Conservation (phyloP, 2,329 filamentous ascomycete genomes). For the Aotearoamyces nothofagi region DNA sequence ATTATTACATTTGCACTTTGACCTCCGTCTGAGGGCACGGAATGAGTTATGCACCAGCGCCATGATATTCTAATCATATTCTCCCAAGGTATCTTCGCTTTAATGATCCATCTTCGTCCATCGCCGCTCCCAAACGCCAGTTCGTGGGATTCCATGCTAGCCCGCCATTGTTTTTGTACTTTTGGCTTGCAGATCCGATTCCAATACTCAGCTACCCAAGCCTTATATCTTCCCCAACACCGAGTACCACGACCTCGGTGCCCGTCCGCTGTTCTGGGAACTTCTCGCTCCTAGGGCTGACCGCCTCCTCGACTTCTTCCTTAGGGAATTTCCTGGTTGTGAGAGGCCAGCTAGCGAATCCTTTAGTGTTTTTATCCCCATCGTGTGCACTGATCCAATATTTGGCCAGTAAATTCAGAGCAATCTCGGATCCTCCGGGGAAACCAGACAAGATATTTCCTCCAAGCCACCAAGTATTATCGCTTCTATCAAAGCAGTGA, state of each 20-base stretch:
- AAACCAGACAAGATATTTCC: conserved; percentile 41
- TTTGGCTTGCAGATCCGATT: too few species aligned
- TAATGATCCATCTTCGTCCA: too few species aligned
- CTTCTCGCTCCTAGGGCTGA: conserved; percentile 13
- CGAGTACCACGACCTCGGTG: conserved; percentile 28
- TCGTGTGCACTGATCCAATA: conserved; percentile 49
- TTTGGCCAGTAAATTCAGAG: conserved; percentile 33
- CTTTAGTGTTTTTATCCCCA: conserved; percentile 38
- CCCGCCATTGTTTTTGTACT: too few species aligned
- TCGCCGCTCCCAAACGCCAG: too few species aligned
- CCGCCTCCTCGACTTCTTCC: conserved; percentile 28
- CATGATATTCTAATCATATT: too few species aligned
- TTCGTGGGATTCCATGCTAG: too few species aligned
- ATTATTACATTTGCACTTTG: too few species aligned
- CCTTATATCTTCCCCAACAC: conserved; percentile 28
- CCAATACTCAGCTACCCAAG: too few species aligned
- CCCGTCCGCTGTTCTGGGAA: conserved; percentile 9
- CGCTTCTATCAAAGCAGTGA: conserved; percentile 45
- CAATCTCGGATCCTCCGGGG: conserved; percentile 40
- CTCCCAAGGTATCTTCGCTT: too few species aligned
- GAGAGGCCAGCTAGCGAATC: conserved; percentile 33
- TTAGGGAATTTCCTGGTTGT: conserved; percentile 27
- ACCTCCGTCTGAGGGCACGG: too few species aligned
- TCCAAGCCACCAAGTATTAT: conserved; percentile 45
- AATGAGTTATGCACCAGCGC: too few species aligned